These are phyloP conservation scores for Russula earlei DNA, from an alignment of 768 basidiomycete species.

Conservation along the genomic window DNA sequence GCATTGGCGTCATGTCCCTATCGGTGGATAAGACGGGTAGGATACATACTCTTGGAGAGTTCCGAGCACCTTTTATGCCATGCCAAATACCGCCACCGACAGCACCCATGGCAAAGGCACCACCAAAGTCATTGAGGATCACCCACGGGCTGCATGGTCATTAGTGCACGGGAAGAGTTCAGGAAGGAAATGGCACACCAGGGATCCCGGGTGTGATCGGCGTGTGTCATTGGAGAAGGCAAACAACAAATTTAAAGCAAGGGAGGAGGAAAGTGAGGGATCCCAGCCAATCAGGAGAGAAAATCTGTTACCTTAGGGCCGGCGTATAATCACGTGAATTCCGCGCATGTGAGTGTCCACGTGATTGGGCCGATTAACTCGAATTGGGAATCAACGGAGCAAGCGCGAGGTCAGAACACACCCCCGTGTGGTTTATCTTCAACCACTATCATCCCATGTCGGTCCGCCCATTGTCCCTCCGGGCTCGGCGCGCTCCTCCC, in stretches of 20 bases:
- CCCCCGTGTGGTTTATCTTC: not conserved
- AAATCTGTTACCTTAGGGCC: slow-evolving; percentile 11
- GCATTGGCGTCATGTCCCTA: not conserved
- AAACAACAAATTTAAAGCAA: not conserved
- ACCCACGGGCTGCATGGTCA: slow-evolving; percentile 77
- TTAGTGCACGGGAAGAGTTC: not conserved
- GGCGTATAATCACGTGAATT: not conserved
- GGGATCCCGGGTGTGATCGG: slow-evolving; percentile 90
- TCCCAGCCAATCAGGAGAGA: not conserved
- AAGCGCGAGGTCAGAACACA: slow-evolving; percentile 7
- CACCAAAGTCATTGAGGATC: slow-evolving; percentile 95
- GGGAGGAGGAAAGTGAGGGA: not conserved
- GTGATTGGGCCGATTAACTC: not conserved
- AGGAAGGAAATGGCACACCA: slow-evolving; percentile 43
- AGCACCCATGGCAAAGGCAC: slow-evolving; percentile 96
- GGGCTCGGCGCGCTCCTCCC: slow-evolving; percentile 15
- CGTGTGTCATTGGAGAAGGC: slow-evolving; percentile 56
- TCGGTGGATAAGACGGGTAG: not conserved
- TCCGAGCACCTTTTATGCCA: slow-evolving; percentile 94
- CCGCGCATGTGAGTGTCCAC: slow-evolving; percentile 6
- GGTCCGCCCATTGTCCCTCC: not conserved
- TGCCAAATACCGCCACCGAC: slow-evolving; percentile 98
- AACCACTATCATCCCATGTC: slow-evolving; percentile 13
- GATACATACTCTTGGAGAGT: slow-evolving; percentile 77
- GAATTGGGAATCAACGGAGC: not conserved